Base-by-base conservation (phyloP, 2,329 filamentous ascomycete genomes). In the Exophiala aquamarina region DNA sequence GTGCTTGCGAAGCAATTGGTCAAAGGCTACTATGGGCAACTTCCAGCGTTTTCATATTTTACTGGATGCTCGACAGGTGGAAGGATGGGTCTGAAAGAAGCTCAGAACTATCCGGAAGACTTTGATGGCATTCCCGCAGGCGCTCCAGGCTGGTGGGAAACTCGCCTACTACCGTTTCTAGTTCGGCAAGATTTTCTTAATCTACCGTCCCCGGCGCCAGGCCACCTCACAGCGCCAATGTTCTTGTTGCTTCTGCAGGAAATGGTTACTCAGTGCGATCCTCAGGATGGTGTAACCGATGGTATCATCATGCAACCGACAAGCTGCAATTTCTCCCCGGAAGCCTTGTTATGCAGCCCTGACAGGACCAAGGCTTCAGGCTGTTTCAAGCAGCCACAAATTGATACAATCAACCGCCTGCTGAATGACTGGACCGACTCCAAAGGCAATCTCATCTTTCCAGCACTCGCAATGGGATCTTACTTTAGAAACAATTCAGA, bases 11-110 rank as follows among this genome's bases (percentile, higher is more conserved):
- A 72, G 55, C 36, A 70, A 23, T 59, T 73, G 18, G 17, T 47
- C 10, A 21, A 66, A 60, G 13, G 61, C 67, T 73, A 70, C 60
- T 74, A 74, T 47, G 61, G 60, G 13, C 52, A 65, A 36, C 52
- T 61, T 3, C 64, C 67, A 46, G 58, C 62, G 2, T 76, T 76
- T 48, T 70, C 70, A 17, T 76, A 76, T 61, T 76, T 70, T 55
- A 55, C 71, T 7, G 72, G 71, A 17, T 76, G 73, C 59, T 75
- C 72, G 1, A 69, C 69, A 13, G 73, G 73, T 47, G 73, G 73
- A n/a, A 9, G 28, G n/a, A 9, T 9, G n/a, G 28, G 28, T n/a
- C n/a, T 31, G 9, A n/a, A 9, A 9, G 28, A 31, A 31, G 28
- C n/a, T 9, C 28, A 31, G n/a, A 31, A n/a, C 4, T 53, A 59